These are phyloP conservation scores for Aureobasidium vineae DNA, from an alignment of 2,329 filamentous ascomycete species.

Conservation along the genomic window DNA sequence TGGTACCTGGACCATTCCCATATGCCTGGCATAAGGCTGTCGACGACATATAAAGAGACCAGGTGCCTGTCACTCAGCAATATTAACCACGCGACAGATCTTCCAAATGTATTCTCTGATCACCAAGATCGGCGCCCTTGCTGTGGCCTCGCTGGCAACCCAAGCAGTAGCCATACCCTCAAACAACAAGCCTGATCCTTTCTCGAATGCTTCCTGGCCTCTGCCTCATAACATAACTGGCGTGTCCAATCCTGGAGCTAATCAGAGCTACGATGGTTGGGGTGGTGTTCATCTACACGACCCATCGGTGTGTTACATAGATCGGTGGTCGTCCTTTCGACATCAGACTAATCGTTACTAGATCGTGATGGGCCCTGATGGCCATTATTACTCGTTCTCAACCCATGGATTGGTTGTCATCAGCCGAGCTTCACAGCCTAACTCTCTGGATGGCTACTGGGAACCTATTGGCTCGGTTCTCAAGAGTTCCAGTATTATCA, in stretches of 20 bases:
- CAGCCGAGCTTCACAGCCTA: conserved; percentile 48
- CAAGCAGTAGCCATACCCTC: conserved; percentile 5
- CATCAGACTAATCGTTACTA: neutral
- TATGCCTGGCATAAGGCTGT: neutral
- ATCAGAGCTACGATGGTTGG: conserved; percentile 22
- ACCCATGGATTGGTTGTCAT: conserved; percentile 53
- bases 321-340: neutral
- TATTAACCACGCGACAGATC: neutral
- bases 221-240: conserved; percentile 24
- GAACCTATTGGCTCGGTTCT: conserved; percentile 49
- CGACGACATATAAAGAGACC: neutral
- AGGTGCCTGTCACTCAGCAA: conserved; percentile 6
- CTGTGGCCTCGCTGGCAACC: neutral
- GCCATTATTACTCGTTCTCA: conserved; percentile 55
- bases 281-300: conserved; percentile 43
- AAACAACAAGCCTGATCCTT: conserved; percentile 9
- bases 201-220: conserved; percentile 26
- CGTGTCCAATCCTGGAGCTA: conserved; percentile 20
- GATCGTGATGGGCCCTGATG: conserved; percentile 49
- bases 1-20: neutral
- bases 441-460: conserved; percentile 48
- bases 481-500: conserved; percentile 22
- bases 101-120: conserved; percentile 1
- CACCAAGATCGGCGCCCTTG: conserved; percentile 10
- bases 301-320: conserved; percentile 37